These are phyloP conservation scores for Huntiella abstrusa DNA, from an alignment of 2,329 filamentous ascomycete species.

Conservation along the genomic window DNA sequence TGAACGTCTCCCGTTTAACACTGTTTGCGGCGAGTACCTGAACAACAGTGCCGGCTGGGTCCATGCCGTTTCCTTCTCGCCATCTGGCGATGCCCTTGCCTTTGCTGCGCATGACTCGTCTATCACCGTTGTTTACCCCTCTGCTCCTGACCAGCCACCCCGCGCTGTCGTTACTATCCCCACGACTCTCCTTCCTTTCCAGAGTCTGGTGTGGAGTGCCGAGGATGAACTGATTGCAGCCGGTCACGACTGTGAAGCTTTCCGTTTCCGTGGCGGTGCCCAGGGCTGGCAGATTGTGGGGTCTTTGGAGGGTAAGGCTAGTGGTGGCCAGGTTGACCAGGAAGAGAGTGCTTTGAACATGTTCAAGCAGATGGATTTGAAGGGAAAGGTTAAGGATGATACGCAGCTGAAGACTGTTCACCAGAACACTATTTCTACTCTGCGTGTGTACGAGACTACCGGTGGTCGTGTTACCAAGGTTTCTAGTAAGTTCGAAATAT, in stretches of 20 bases:
- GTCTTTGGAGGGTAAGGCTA: constrained; percentile 57
- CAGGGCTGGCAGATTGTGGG: constrained; percentile 70
- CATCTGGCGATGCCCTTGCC: constrained; percentile 77
- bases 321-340: constrained; percentile 40
- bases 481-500: constrained; percentile 48
- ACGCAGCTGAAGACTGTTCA: constrained; percentile 89
- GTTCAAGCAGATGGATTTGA: constrained; percentile 97
- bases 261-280: constrained; percentile 65
- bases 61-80: constrained; percentile 82
- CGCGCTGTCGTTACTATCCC: constrained; percentile 76
- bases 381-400: constrained; percentile 79
- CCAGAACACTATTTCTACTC: constrained; percentile 83
- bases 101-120: constrained; percentile 93
- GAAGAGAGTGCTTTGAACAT: constrained; percentile 95
- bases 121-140: constrained; percentile 89
- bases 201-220: constrained; percentile 77
- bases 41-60: constrained; percentile 97
- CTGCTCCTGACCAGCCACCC: constrained; percentile 75
- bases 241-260: constrained; percentile 78
- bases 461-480: constrained; percentile 55
- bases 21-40: constrained; percentile 86
- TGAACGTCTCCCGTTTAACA: constrained; percentile 91
- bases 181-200: constrained; percentile 81
- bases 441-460: constrained; percentile 54
- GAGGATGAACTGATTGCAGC: constrained; percentile 91